phyloP scores from a whole-genome alignment of 441 rosid species.

The Brassica hybrid region DNA sequence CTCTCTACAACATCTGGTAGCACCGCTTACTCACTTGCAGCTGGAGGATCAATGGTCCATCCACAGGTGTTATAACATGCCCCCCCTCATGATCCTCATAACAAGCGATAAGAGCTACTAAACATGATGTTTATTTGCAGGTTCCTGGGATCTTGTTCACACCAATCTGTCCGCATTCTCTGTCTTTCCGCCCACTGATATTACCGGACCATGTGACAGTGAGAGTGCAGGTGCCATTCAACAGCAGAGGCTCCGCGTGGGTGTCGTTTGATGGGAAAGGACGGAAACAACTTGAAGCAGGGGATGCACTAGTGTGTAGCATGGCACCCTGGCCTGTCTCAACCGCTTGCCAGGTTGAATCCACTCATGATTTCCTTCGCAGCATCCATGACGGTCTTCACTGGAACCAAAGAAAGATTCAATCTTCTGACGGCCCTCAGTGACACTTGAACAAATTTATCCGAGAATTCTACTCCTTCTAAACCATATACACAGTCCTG shows the following conservation, averaged over 20 bases:
- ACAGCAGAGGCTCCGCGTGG: too few species aligned
- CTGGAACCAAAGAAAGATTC: constrained; percentile 92
- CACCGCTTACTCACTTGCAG: constrained; percentile 98
- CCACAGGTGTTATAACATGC: constrained; percentile 71
- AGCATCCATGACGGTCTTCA: constrained; percentile 98
- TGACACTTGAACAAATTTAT: constrained; percentile 16
- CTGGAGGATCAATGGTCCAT: constrained; percentile 99
- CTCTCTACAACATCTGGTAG: constrained; percentile 99
- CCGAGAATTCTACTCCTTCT: not conserved
- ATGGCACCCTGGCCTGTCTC: too few species aligned
- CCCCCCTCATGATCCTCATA: not conserved
- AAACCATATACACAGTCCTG: constrained; percentile 19
- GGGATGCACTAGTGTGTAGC: too few species aligned
- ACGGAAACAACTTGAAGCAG: too few species aligned
- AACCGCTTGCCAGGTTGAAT: constrained; percentile 72
- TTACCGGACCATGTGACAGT: too few species aligned
- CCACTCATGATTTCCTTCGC: constrained; percentile 82
- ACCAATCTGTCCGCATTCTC: too few species aligned
- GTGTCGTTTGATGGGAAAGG: too few species aligned
- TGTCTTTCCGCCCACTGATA: too few species aligned
- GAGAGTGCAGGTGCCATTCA: too few species aligned
- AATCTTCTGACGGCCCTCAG: constrained; percentile 82
- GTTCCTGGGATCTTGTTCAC: constrained; percentile 98
- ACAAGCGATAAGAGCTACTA: not conserved
- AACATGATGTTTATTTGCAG: constrained; percentile 48